Conservation (phyloP, 2,329 filamentous ascomycete genomes). For the Massarina eburnea region DNA sequence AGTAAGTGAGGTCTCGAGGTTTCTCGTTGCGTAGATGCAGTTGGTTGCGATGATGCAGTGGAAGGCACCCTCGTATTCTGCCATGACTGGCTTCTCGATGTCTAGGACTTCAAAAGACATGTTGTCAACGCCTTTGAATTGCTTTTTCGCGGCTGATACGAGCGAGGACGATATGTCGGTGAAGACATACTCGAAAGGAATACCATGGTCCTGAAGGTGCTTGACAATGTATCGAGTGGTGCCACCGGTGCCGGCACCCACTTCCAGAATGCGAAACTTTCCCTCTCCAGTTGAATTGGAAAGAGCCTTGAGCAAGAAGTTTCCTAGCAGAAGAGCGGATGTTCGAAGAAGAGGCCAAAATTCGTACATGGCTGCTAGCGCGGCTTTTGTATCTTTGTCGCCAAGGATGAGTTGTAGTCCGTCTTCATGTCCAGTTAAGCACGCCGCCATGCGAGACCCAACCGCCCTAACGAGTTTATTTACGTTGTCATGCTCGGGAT, state of each 20-base stretch:
- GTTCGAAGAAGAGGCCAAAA: slow-evolving; percentile 20
- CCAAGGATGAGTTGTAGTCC: slow-evolving; percentile 46
- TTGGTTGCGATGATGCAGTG: slow-evolving; percentile 36
- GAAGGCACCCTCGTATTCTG: slow-evolving; percentile 14
- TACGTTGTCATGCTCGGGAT: neutral
- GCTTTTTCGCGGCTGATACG: slow-evolving; percentile 36
- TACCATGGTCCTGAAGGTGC: slow-evolving; percentile 23
- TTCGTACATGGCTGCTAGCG: slow-evolving; percentile 44
- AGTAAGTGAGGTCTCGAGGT: slow-evolving; percentile 10
- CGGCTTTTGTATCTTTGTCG: slow-evolving; percentile 19
- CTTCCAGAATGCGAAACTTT: slow-evolving; percentile 36
- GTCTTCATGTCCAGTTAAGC: slow-evolving; percentile 42
- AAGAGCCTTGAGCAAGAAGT: slow-evolving; percentile 12
- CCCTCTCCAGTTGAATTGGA: slow-evolving; percentile 1
- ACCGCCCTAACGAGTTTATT: neutral
- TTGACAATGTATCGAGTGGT: slow-evolving; percentile 37
- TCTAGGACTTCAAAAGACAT: slow-evolving; percentile 39
- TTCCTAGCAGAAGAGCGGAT: slow-evolving; percentile 12
- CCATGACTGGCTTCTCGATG: slow-evolving; percentile 30
- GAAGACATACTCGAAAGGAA: slow-evolving; percentile 44
- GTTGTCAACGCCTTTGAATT: slow-evolving; percentile 29
- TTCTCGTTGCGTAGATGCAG: slow-evolving; percentile 36
- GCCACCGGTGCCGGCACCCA: slow-evolving; percentile 45
- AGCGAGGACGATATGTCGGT: slow-evolving; percentile 43
- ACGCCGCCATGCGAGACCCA: slow-evolving; percentile 9